Percentiles rank a stretch among this genome's conserved stretches.
Evolutionary conservation across 202 grass and related monocot genomes (phyloP).

Genomic region (Setaria viridis): DNA sequence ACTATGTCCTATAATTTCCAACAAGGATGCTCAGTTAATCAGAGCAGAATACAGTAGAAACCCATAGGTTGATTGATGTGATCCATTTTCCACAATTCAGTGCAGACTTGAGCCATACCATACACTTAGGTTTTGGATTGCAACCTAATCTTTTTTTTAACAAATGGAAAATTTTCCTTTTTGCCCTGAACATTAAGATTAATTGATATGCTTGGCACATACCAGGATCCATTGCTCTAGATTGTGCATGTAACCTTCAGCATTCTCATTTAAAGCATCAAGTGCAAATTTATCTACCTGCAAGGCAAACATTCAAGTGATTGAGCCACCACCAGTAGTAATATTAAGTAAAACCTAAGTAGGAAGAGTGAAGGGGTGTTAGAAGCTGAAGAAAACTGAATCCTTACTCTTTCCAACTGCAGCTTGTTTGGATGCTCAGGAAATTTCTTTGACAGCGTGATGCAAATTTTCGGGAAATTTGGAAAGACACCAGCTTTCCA

Average conservation of each 20-base stretch:
- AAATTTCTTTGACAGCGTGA: slow-evolving; percentile 88
- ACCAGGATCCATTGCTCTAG: slow-evolving; percentile 96
- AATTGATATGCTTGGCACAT: slow-evolving; percentile 34
- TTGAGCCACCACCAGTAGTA: neutral
- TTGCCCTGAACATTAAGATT: neutral
- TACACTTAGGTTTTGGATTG: neutral
- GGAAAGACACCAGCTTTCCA: slow-evolving; percentile 94
- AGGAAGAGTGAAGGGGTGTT: neutral
- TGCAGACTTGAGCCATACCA: neutral
- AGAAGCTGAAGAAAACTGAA: slow-evolving; percentile 12
- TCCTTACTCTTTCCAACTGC: slow-evolving; percentile 82
- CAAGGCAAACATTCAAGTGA: slow-evolving; percentile 35
- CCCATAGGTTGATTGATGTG: neutral
- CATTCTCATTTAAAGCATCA: slow-evolving; percentile 92
- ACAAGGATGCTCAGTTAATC: neutral
- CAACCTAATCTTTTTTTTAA: slow-evolving; percentile 18
- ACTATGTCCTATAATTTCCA: neutral
- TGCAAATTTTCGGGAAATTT: slow-evolving; percentile 87
- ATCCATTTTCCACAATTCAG: neutral
- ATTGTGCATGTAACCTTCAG: slow-evolving; percentile 93
- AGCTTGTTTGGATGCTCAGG: slow-evolving; percentile 95
- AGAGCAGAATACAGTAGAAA: slow-evolving; percentile 23
- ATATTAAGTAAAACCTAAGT: neutral
- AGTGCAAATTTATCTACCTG: slow-evolving; percentile 94
- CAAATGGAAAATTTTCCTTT: neutral